Conservation (phyloP, 768 basidiomycete species). For the Xerocomellus amylosporus region DNA sequence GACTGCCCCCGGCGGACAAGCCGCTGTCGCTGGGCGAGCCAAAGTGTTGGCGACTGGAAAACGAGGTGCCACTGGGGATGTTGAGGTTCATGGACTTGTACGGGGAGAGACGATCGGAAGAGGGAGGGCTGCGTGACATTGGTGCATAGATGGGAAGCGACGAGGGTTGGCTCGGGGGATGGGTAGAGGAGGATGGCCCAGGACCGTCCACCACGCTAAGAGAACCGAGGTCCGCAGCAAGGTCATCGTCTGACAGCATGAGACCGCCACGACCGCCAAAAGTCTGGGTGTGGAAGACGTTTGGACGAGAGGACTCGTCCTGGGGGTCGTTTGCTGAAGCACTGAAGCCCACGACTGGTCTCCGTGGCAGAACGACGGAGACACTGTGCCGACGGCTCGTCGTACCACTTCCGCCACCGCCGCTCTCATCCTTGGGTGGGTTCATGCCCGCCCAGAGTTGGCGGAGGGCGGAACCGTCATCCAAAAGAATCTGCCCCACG, state of each 20-base stretch:
- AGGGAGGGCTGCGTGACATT: slow-evolving; percentile 58
- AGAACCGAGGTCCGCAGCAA: slow-evolving; percentile 65
- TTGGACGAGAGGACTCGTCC: slow-evolving; percentile 38
- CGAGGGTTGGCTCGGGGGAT: slow-evolving; percentile 65
- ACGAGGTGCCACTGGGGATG: slow-evolving; percentile 47
- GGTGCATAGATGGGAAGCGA: slow-evolving; percentile 77
- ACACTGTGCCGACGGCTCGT: slow-evolving; percentile 83
- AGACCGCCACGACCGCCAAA: slow-evolving; percentile 55
- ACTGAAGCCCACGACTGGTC: slow-evolving; percentile 59
- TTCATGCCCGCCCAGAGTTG: slow-evolving; percentile 76
- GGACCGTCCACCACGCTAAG: slow-evolving; percentile 46
- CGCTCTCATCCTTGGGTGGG: slow-evolving; percentile 60
- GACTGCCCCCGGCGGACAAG: slow-evolving; percentile 49
- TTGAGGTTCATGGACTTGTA: slow-evolving; percentile 63
- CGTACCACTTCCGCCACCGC: slow-evolving; percentile 68
- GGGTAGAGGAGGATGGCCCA: slow-evolving; percentile 42
- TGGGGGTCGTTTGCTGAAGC: slow-evolving; percentile 37
- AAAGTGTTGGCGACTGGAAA: slow-evolving; percentile 43
- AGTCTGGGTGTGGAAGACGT: slow-evolving; percentile 33
- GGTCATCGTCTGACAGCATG: slow-evolving; percentile 75
- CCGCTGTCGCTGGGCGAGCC: slow-evolving; percentile 65
- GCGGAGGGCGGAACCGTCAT: slow-evolving; percentile 68
- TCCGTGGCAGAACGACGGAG: slow-evolving; percentile 73
- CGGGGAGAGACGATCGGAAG: slow-evolving; percentile 49
- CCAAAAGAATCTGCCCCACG: slow-evolving; percentile 71